Percentiles rank a stretch among this genome's conserved stretches.
phyloP scores from a whole-genome alignment of 2,329 filamentous ascomycete genomes.

The Botrytis paeoniae region DNA sequence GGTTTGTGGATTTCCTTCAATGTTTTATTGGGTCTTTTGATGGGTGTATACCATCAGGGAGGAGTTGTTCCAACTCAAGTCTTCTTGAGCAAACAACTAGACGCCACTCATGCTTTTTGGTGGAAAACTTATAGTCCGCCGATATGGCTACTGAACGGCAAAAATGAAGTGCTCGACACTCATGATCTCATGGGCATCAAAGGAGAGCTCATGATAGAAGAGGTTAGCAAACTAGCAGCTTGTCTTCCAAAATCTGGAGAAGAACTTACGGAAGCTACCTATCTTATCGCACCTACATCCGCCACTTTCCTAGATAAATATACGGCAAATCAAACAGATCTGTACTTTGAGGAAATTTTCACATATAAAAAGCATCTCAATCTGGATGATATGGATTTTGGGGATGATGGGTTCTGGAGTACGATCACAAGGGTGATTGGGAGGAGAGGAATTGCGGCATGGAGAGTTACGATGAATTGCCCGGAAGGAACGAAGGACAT shows the following conservation, averaged over 20 bases:
- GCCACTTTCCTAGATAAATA: conserved; percentile 67
- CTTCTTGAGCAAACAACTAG: conserved; percentile 64
- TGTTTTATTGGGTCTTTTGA: conserved; percentile 61
- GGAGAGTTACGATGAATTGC: conserved; percentile 53
- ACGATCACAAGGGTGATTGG: conserved; percentile 67
- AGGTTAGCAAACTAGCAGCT: conserved; percentile 57
- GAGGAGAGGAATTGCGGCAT: conserved; percentile 57
- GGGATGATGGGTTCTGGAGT: conserved; percentile 69
- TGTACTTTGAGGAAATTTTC: conserved; percentile 70
- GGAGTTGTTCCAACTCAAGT: conserved; percentile 74
- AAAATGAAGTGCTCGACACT: conserved; percentile 68
- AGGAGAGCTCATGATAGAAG: conserved; percentile 56
- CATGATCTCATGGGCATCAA: conserved; percentile 72
- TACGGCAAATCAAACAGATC: conserved; percentile 42
- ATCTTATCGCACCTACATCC: conserved; percentile 71
- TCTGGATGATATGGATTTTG: conserved; percentile 77
- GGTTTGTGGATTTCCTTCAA: conserved; percentile 69
- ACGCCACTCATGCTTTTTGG: conserved; percentile 67
- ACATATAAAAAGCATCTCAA: conserved; percentile 66
- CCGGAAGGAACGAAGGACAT: background rate
- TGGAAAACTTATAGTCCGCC: conserved; percentile 86
- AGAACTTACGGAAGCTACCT: conserved; percentile 58
- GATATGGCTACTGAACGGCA: conserved; percentile 74
- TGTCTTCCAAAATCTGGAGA: conserved; percentile 59
- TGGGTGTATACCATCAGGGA: conserved; percentile 81